Base-by-base conservation (phyloP, 179 eudicot genomes). In the Drosera spatulata region DNA sequence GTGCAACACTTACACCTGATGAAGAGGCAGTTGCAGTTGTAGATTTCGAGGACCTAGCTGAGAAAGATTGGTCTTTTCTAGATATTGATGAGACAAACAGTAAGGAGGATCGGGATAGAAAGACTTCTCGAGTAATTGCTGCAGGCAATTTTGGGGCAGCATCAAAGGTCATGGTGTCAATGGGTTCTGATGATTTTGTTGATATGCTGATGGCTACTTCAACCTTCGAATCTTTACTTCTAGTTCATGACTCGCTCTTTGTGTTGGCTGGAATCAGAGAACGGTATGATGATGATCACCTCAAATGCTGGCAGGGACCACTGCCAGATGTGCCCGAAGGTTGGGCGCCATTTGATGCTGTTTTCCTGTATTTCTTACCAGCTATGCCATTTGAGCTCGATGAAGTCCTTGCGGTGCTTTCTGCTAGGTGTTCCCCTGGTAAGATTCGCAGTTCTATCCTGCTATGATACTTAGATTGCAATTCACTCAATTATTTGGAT, bases 261-360 rank as follows among this genome's bases (percentile, higher is more conserved):
- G 46, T 73, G 13, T 71, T 93, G 62, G 95, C 95, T 15, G 69
- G 83, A 72, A 81, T 89, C 14, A 86, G 79, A 71, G 99, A 86
- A 56, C 86, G 79, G 71, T 71, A 89, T 57, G 99, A 93, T 65
- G 63, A 67, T 22, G 88, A 22, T 22, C 33, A 22, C 33, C 33
- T 93, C 48, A 82, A 75, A 69, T 93, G 97, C 69, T 93, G 97
- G 99, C 95, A 89, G 75, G 99, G 99, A 48, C 93, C 79, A 64
- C 52, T 93, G 67, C 66, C 79, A 11, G 69, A 65, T 62, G 79
- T 82, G 10, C 95, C 99, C 42, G 86, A 82, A 61, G 81, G 77
- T 56, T 93, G 96, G 97, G 75, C 81, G 46, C 79, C 89, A 60
- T 84, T 93, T 65, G 97, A 93, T 73, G 88, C 82, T 61, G 95